Base-by-base conservation (phyloP, 176 grass and related monocot species). In the Aegilops longissima region DNA sequence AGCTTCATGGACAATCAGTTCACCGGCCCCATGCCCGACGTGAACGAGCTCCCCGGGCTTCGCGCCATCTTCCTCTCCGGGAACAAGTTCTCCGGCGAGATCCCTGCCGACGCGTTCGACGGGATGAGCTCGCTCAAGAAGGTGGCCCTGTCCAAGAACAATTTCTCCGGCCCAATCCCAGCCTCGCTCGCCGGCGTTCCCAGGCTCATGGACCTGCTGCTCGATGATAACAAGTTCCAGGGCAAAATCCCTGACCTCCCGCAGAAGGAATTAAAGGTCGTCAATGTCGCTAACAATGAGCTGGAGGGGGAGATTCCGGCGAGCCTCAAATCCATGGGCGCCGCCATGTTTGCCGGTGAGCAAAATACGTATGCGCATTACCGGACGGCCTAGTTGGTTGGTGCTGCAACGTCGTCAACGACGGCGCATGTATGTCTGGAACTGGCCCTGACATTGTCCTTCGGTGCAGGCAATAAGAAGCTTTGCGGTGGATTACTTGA, bases 91-190 rank as follows among this genome's bases (percentile, higher is more conserved):
- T 93, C 94, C 49, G 97, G 97, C 0, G 34, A 10, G 62, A 96
- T 99, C 84, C 94, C 92, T 6, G 72, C 69, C 39, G 82, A 94
- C 51, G 89, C 92, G 21, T 99, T 96, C 89, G 42, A 66, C 14
- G 90, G 82, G 8, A 93, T 99, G 97, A 67, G 82, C 16, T 90
- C 77, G 56, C 90, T 99, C 76, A 99, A 87, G 94, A 99, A 94
- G 85, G 66, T 99, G 25, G 31, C 44, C 29, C 77, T 99, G 38
- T 92, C 90, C 12, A 61, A 51, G 8, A 99, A 99, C 21, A 25
- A 59, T 4, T 96, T 99, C 90, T 75, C 94, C 5, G 90, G 97
- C 1, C 58, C 90, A 40, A 93, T 96, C 33, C 94, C 97, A 6
- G 61, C 80, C 70, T 99, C 97, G 10, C 80, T 99, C 72, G 78